These are phyloP conservation scores for Elaeagnus macrophylla DNA, from an alignment of 306 rosid genomes.

Conservation along the genomic window DNA sequence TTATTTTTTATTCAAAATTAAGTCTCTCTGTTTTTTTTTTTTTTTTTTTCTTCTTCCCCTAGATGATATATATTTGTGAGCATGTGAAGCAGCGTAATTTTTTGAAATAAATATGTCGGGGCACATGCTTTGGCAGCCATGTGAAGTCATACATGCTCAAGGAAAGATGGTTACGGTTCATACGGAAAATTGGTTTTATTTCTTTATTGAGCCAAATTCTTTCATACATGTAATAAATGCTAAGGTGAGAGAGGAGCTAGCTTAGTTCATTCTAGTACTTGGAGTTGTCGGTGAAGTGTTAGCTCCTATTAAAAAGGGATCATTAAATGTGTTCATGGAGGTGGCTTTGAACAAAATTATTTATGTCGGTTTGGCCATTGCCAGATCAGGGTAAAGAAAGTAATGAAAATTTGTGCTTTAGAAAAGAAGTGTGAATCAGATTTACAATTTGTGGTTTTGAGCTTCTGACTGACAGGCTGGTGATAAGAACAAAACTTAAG, in stretches of 20 bases:
- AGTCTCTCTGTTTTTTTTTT: neutral
- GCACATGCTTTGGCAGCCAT: constrained; percentile 4
- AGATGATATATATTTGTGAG: neutral
- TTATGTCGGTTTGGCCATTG: constrained; percentile 25
- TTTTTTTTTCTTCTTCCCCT: neutral
- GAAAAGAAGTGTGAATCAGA: constrained; percentile 28
- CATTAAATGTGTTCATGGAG: constrained; percentile 40
- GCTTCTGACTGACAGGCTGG: constrained; percentile 52
- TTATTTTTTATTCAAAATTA: neutral
- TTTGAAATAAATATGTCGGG: neutral
- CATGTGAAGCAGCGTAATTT: neutral
- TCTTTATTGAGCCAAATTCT: neutral
- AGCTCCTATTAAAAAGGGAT: constrained; percentile 4
- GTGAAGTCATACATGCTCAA: constrained; percentile 18
- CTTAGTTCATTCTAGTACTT: constrained; percentile 18
- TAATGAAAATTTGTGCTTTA: neutral
- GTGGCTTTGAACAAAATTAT: constrained; percentile 23
- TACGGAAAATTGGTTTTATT: constrained; percentile 38
- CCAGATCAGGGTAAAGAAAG: constrained; percentile 17
- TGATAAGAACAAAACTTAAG: constrained; percentile 33
- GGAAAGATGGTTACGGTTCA: constrained; percentile 46
- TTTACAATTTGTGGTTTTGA: constrained; percentile 18
- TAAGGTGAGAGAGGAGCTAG: constrained; percentile 6
- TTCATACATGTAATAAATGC: constrained; percentile 8
- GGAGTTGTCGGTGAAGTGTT: constrained; percentile 61